Conservation (phyloP, 2,329 filamentous ascomycete species). For the Diaporthe batatas region DNA sequence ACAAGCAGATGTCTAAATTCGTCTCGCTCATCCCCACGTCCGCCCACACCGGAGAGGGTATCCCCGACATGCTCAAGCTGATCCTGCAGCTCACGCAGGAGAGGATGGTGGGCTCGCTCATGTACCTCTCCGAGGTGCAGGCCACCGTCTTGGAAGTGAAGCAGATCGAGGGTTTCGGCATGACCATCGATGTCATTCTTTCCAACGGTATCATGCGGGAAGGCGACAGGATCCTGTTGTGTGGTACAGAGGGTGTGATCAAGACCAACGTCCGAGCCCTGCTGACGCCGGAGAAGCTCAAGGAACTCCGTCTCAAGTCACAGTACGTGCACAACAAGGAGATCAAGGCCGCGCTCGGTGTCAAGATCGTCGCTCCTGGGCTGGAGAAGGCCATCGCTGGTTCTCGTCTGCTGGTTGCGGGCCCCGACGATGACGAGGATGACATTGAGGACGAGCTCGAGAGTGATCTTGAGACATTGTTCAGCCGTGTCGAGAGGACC, state of each 20-base stretch:
- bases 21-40: conserved; percentile 98
- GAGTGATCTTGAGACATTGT: conserved; percentile 90
- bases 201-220: conserved; percentile 96
- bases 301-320: conserved; percentile 94
- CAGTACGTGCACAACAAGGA: conserved; percentile 99
- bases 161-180: conserved; percentile 98
- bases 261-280: conserved; percentile 95
- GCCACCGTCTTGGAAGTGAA: conserved; percentile 99
- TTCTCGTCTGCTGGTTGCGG: conserved; percentile 93
- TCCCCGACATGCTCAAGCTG: conserved; percentile 98
- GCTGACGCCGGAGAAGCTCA: conserved; percentile 91
- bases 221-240: conserved; percentile 94
- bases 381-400: conserved; percentile 97
- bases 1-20: conserved; percentile 94
- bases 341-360: conserved; percentile 97
- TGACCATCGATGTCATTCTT: conserved; percentile 96
- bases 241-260: conserved; percentile 96
- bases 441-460: conserved; percentile 98
- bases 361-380: conserved; percentile 97
- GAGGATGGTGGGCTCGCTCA: conserved; percentile 95
- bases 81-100: conserved; percentile 93
- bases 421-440: conserved; percentile 95
- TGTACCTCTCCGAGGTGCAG: conserved; percentile 98
- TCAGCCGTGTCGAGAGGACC: conserved; percentile 91
- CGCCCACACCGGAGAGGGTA: conserved; percentile 98